phyloP scores from a whole-genome alignment of 176 grass and related monocot genomes.

The Themeda triandra region DNA sequence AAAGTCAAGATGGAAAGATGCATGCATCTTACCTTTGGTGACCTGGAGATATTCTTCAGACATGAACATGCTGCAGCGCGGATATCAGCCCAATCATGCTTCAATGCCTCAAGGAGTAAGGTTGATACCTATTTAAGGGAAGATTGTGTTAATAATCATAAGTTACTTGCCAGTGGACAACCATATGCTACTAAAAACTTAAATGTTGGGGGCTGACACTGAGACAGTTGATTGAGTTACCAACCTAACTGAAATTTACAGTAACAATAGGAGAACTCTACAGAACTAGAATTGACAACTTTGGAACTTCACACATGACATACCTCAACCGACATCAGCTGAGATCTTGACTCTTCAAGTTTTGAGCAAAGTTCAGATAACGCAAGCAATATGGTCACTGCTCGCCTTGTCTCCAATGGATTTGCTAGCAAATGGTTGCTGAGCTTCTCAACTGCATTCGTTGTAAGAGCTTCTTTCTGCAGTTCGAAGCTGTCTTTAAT shows the following conservation, averaged over 20 bases:
- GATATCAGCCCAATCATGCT: conserved; percentile 79
- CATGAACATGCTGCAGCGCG: conserved; percentile 81
- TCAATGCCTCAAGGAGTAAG: conserved; percentile 79
- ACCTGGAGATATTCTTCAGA: conserved; percentile 95
- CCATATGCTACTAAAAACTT: neutral
- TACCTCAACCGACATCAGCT: conserved; percentile 59
- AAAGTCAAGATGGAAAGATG: conserved; percentile 23
- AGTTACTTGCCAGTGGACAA: neutral
- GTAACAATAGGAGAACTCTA: neutral
- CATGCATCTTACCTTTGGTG: conserved; percentile 63
- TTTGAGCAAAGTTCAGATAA: conserved; percentile 93
- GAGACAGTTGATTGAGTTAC: conserved; percentile 1
- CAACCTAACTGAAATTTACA: neutral
- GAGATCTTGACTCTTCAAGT: conserved; percentile 78
- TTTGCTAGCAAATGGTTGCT: conserved; percentile 58
- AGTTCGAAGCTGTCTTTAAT: conserved; percentile 83
- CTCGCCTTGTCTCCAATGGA: conserved; percentile 56
- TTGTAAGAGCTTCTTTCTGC: conserved; percentile 77
- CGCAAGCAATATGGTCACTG: conserved; percentile 83
- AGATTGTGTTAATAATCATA: conserved; percentile 11
- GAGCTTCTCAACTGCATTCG: conserved; percentile 77
- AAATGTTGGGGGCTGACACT: neutral
- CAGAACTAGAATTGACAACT: conserved; percentile 18
- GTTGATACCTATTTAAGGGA: conserved; percentile 61
- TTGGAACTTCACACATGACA: conserved; percentile 18